Evolutionary conservation across 73 alveolate species (phyloP), one percentile per base, ranked within the genome.

Genomic region (Paramecium caudatum): DNA sequence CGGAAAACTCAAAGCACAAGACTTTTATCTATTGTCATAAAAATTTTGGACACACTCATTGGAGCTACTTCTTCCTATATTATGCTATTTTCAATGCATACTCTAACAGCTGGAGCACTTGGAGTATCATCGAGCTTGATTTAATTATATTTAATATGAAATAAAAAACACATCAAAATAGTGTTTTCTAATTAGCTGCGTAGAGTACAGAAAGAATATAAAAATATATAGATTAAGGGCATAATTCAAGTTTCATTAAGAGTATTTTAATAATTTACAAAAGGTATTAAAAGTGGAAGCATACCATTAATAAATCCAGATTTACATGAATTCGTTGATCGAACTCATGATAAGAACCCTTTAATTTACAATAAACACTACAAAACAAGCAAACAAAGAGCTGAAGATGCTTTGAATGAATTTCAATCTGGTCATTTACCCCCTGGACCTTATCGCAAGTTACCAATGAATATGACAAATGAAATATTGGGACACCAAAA

Each of bases 261-360:
- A 50, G 80, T 32, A 47, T 55, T 5, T 13, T 3, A 13, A 55
- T 46, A 25, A 4, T 6, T 3, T 3, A 16, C 1, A 32, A 27
- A 37, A 30, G 43, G 80, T 15, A 47, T 83, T 15, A 30, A 15
- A 30, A 55, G 48, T 47, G 91, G 91, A 32, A 37, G 85, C 19
- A 47, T 47, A 10, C 91, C 91, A 36, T 36, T 83, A 8, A 30
- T 83, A 15, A 48, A 83, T 83, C 91, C 91, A 13, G 91, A 47
- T 27, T 45, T 61, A n/a, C 91, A 83, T 83, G 82, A 50, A 23
- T 50, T 49, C 61, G 82, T 65, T 10, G 82, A 83, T 83, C 55
- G 91, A 33, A 15, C 83, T 1, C 83, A 65, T 65, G 49, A 30
- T 36, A 36, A 36, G 1, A 65, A 65, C 34, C 83, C 47, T 33